These are phyloP conservation scores for Phoma sp. DNA, from an alignment of 2,329 filamentous ascomycete species.

Conservation along the genomic window DNA sequence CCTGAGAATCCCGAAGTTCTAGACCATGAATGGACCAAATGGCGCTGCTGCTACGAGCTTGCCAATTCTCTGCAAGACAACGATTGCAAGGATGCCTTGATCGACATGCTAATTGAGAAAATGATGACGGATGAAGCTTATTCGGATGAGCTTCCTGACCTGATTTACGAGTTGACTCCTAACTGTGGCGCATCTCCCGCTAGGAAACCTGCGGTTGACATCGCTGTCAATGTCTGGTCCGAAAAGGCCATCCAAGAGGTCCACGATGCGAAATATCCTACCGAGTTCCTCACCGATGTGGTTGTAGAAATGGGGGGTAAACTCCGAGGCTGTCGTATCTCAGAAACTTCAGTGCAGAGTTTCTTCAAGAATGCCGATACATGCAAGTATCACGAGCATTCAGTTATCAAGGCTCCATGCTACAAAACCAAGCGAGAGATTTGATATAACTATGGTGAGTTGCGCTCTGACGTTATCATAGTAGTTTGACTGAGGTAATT, in stretches of 20 bases:
- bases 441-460: background rate
- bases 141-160: background rate
- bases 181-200: background rate
- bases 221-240: background rate
- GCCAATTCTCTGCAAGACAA: conserved; percentile 5
- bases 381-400: conserved; percentile 8
- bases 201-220: background rate
- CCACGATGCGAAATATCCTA: background rate
- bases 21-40: background rate
- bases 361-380: background rate
- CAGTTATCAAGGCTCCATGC: background rate
- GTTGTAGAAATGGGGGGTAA: background rate
- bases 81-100: conserved; percentile 8
- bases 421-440: background rate
- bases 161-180: background rate
- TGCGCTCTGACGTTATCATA: too few species aligned
- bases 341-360: too few species aligned
- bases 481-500: too few species aligned
- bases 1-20: background rate
- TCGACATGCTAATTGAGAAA: conserved; percentile 7
- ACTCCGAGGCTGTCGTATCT: too few species aligned
- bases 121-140: background rate
- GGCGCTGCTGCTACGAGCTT: background rate
- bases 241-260: background rate
- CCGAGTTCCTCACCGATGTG: background rate